Base-by-base conservation (phyloP, 768 basidiomycete species). In the Amanita fuliginea region DNA sequence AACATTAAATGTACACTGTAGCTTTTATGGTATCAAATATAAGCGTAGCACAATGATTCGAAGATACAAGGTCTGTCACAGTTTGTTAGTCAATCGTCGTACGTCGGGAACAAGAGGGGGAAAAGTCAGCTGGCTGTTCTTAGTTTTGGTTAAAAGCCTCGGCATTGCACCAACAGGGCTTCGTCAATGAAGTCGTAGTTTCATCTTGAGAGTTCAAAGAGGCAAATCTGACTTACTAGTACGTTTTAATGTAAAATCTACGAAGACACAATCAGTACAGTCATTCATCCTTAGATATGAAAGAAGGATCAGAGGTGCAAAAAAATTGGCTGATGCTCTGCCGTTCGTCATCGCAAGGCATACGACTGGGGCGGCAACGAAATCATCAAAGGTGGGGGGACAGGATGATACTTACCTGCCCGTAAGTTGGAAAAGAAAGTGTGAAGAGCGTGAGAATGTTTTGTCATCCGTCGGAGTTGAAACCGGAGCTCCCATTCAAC, bases 351-450 rank as follows among this genome's bases (percentile, higher is more conserved):
- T 66, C 22, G 47, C 56, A 52, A 54, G 6, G 73, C 76, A 21
- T 82, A 81, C 68, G 80, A 81, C 80, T 82, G 80, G 80, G 80
- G 80, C 80, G 80, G 79, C 80, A 81, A 73, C 62, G 75, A 74
- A 74, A 68, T 79, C 80, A 80, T 82, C 80, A 72, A 41, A 26
- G 41, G 32, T n/a, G n/a, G 21, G 52, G 40, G 28, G 50, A 52
- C 21, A 52, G 45, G 51, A 53, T 51, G 18, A 5, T 30, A 67
- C 71, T 66, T 54, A 71, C 72, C 24, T 47, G 47, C 37, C 41
- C 24, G 47, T 36, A 36, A 43, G 16, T 42, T n/a, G 7, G 24
- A 47, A 40, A 19, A 35, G 42, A 51, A n/a, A n/a, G 42, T 52
- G 28, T 9, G 8, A 0, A 1, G 28, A 49, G 26, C 36, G 61